phyloP scores from a whole-genome alignment of 495 filamentous ascomycete genomes.

The Penicillium paradoxum region DNA sequence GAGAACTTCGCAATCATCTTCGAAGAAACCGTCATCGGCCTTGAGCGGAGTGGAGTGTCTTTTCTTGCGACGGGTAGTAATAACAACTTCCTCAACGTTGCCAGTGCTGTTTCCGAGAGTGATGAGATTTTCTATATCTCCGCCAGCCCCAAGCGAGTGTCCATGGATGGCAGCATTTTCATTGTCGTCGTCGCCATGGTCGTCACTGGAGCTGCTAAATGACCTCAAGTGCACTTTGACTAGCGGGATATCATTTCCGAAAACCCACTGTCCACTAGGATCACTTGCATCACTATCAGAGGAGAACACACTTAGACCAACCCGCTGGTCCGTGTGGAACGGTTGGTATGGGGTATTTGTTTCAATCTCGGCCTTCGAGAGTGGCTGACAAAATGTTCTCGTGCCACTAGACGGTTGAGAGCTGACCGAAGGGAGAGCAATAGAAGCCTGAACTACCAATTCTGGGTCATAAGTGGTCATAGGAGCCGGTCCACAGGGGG shows the following conservation, averaged over 20 bases:
- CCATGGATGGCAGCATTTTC: conserved; percentile 34
- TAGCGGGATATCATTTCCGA: conserved; percentile 59
- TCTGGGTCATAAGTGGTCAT: conserved; percentile 29
- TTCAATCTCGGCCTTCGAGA: conserved; percentile 88
- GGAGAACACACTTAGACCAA: conserved; percentile 61
- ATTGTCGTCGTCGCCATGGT: conserved; percentile 45
- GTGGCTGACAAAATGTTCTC: conserved; percentile 42
- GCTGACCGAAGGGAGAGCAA: conserved; percentile 33
- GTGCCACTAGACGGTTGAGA: conserved; percentile 25
- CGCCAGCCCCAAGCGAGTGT: conserved; percentile 32
- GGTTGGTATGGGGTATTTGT: conserved; percentile 86
- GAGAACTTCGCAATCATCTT: conserved; percentile 88
- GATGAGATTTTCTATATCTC: conserved; percentile 50
- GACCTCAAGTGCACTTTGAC: conserved; percentile 58
- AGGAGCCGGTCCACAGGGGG: conserved; percentile 34
- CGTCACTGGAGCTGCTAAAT: conserved; percentile 45
- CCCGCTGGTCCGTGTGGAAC: conserved; percentile 81
- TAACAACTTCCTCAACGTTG: conserved; percentile 70
- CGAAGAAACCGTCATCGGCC: conserved; percentile 81
- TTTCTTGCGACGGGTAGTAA: conserved; percentile 71
- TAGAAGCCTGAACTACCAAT: conserved; percentile 22
- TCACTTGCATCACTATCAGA: conserved; percentile 17
- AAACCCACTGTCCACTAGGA: conserved; percentile 55
- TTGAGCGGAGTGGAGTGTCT: conserved; percentile 35
- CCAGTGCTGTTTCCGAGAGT: conserved; percentile 55